Evolutionary conservation across 2,329 filamentous ascomycete genomes (phyloP), one percentile per base, ranked within the genome.

Genomic region (Triangularia verruculosa): DNA sequence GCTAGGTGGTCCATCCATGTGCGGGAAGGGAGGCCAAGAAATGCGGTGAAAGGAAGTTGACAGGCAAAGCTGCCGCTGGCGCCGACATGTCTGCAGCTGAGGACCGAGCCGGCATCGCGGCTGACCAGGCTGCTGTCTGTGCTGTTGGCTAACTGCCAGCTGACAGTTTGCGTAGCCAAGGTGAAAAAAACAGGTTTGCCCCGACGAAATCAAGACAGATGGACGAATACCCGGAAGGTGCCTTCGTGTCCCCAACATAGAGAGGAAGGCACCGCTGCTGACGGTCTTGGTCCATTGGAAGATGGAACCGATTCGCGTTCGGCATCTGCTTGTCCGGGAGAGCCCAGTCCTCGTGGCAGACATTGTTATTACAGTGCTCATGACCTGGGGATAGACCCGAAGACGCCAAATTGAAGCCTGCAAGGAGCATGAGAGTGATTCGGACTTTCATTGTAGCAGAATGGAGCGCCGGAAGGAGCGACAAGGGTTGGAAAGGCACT

Each of bases 231-330:
- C 57, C 39, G 17, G 34, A 22, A 12, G 61, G 20, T 9, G 6
- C 54, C 3, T n/a, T 3, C 9, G 25, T 17, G 9, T 13, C 20
- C 13, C 57, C 57, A 13, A 65, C 28, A 51, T 55, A 55, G 56
- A 57, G 58, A 25, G 59, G 56, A 27, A 63, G 66, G 57, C 66
- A 67, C 24, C 65, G 66, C 59, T 67, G 63, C 3, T 61, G 61
- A 5, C 22, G 24, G 59, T 52, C 4, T 28, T 56, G 25, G 32
- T 67, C 66, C n/a, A 67, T 54, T 3, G 54, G 27, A 4, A 67
- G 66, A 32, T 60, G 47, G 43, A 67, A 54, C 4, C 30, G 65
- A 63, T 67, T 53, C 39, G 64, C 61, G 59, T 67, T 57, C 4
- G 66, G 66, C 3, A 58, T 61, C 4, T 61, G 39, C 12, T 60